Base-by-base conservation (phyloP, 352 stramenopile genomes). In the Thraustotheca clavata region DNA sequence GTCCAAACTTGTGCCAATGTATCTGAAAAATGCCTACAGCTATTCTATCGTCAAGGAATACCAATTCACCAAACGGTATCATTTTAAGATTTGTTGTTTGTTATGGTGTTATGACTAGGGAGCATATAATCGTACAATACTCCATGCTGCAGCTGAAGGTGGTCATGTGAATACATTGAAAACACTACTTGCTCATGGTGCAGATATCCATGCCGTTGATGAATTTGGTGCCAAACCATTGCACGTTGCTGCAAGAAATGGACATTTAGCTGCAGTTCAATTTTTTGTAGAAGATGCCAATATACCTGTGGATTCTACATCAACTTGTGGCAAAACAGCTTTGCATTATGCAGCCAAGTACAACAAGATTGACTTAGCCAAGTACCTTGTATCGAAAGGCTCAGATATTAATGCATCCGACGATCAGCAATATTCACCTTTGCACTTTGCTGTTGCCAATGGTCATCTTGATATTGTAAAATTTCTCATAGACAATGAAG, bases 171-270 rank as follows among this genome's bases (percentile, higher is more conserved):
- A 8, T 12, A 62, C 54, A 9, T 5, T 62, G 20, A 24, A 62
- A 20, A 8, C 26, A 2, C 34, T 62, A 8, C 6, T 41, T 4
- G 24, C 35, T 4, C 38, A 49, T 29, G 54, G 54, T 31, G 20
- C 22, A 20, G 33, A 62, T n/a, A 38, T 62, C 12, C 34, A 29
- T 5, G 54, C 54, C 1, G 38, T 6, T 2, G 54, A 62, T 34
- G 33, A n/a, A 9, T 33, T 6, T 24, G 54, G 54, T 1, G 35
- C 27, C 59, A 79, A 65, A 1, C 68, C 71, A 27, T 66, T 83
- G 34, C 75, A 83, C 39, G 40, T 76, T 3, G 74, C 76, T 11
- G 70, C 73, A 12, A 57, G 47, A 2, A 68, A 60, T 32, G 75
- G 75, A 34, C 68, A 62, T 9, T 50, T 50, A 0, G 50, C 59